These are phyloP conservation scores for Trametes meyenii DNA, from an alignment of 768 basidiomycete species.

Conservation along the genomic window DNA sequence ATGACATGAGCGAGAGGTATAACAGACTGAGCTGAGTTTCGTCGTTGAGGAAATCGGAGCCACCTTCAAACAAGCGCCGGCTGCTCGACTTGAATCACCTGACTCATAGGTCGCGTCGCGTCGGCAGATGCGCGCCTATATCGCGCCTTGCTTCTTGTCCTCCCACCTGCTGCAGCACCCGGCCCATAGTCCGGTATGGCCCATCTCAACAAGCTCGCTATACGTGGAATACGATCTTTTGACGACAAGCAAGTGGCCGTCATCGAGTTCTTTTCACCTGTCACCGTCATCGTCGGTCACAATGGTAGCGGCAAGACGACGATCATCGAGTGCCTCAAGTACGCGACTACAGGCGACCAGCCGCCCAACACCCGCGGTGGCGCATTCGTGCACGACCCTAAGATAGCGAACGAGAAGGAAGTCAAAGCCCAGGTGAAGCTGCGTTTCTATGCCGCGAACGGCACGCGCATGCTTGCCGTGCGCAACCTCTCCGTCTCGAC, in stretches of 20 bases:
- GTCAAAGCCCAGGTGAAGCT: conserved; percentile 98
- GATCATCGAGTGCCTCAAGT: conserved; percentile 99
- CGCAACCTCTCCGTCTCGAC: conserved; percentile 90
- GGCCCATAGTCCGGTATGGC: conserved; percentile 54
- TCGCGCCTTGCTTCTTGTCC: neutral
- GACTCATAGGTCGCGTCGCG: conserved; percentile 17
- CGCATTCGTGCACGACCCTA: conserved; percentile 98
- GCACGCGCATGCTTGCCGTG: conserved; percentile 86
- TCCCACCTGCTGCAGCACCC: neutral
- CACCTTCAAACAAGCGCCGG: neutral
- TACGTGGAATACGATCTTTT: conserved; percentile 92
- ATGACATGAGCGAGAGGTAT: conserved; percentile 9
- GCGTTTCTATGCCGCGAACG: conserved; percentile 87
- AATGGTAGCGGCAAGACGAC: conserved; percentile 99
- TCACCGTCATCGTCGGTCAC: conserved; percentile 98
- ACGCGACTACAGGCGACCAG: conserved; percentile 97
- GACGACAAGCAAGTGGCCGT: conserved; percentile 93
- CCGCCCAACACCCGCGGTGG: conserved; percentile 97
- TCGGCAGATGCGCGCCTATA: conserved; percentile 3
- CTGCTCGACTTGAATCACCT: neutral
- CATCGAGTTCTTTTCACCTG: conserved; percentile 96
- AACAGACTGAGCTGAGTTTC: conserved; percentile 20
- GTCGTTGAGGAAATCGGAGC: neutral
- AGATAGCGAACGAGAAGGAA: conserved; percentile 99
- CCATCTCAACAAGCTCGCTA: conserved; percentile 88